Conservation (phyloP, 768 basidiomycete genomes). For the Macrolepiota fuliginosa region DNA sequence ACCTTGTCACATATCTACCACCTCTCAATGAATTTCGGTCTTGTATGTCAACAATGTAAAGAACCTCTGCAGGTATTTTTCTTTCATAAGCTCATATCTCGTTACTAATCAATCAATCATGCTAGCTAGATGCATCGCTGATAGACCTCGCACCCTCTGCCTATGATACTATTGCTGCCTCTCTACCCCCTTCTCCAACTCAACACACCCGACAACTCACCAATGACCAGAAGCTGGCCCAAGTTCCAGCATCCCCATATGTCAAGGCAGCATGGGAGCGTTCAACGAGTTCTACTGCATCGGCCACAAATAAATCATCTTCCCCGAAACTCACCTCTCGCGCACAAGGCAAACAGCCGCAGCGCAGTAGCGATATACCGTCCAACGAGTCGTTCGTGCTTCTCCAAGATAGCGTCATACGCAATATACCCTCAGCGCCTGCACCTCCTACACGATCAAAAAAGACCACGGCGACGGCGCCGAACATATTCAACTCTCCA, state of each 20-base stretch:
- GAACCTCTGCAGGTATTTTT: constrained; percentile 75
- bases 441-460: constrained; percentile 42
- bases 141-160: constrained; percentile 82
- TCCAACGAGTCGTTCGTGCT: constrained; percentile 86
- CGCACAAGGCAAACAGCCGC: constrained; percentile 59
- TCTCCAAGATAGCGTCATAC: constrained; percentile 79
- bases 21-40: constrained; percentile 38
- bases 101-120: constrained; percentile 16
- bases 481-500: constrained; percentile 24
- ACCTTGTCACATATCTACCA: constrained; percentile 10
- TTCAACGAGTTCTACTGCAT: constrained; percentile 39
- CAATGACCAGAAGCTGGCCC: constrained; percentile 34
- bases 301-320: constrained; percentile 24
- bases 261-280: constrained; percentile 66
- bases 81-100: constrained; percentile 3
- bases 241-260: constrained; percentile 45
- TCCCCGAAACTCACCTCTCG: constrained; percentile 46
- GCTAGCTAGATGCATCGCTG: constrained; percentile 86
- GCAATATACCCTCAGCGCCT: constrained; percentile 59
- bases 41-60: constrained; percentile 86
- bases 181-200: constrained; percentile 56
- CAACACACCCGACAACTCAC: constrained; percentile 16
- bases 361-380: constrained; percentile 52
- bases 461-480: constrained; percentile 32
- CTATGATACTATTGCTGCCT: constrained; percentile 79